A percentile compares a stretch with the other conserved stretches of the same genome.
These are phyloP conservation scores for Agrostemma githago DNA, from an alignment of 148 eudicot genomes.

Conservation along the genomic window DNA sequence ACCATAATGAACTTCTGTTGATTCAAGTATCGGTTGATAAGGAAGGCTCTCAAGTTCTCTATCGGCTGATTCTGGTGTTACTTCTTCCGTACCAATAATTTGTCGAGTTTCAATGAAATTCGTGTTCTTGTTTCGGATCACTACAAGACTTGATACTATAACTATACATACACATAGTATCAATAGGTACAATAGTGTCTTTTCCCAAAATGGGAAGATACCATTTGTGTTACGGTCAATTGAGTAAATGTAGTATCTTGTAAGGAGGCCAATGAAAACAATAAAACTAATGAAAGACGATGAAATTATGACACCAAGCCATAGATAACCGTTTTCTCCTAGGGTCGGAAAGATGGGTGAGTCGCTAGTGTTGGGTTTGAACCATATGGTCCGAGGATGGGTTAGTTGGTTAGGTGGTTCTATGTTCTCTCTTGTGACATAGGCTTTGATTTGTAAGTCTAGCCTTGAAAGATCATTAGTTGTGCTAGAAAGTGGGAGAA, in stretches of 20 bases:
- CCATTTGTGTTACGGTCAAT: conserved; percentile 62
- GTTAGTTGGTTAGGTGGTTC: conserved; percentile 24
- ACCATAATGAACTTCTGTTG: conserved; percentile 62
- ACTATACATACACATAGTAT: conserved; percentile 52
- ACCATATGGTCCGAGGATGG: conserved; percentile 35
- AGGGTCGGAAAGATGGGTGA: conserved; percentile 55
- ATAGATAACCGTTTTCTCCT: conserved; percentile 69
- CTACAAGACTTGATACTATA: conserved; percentile 35
- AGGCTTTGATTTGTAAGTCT: conserved; percentile 68
- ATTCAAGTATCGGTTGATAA: conserved; percentile 42
- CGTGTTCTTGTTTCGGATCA: conserved; percentile 62
- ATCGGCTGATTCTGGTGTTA: conserved; percentile 44
- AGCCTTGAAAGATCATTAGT: conserved; percentile 35
- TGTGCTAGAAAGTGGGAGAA: conserved; percentile 51
- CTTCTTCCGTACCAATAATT: conserved; percentile 41
- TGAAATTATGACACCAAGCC: conserved; percentile 66
- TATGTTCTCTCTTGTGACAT: conserved; percentile 58
- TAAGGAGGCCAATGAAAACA: conserved; percentile 50
- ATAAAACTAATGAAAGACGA: conserved; percentile 70
- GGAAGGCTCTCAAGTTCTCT: conserved; percentile 86
- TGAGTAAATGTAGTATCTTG: conserved; percentile 74
- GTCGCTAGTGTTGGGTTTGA: conserved; percentile 52
- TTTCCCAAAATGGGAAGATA: conserved; percentile 36
- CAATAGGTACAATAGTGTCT: conserved; percentile 37
- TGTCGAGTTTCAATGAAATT: conserved; percentile 46